phyloP scores from a whole-genome alignment of 495 filamentous ascomycete genomes.

The Xylaria sp. region DNA sequence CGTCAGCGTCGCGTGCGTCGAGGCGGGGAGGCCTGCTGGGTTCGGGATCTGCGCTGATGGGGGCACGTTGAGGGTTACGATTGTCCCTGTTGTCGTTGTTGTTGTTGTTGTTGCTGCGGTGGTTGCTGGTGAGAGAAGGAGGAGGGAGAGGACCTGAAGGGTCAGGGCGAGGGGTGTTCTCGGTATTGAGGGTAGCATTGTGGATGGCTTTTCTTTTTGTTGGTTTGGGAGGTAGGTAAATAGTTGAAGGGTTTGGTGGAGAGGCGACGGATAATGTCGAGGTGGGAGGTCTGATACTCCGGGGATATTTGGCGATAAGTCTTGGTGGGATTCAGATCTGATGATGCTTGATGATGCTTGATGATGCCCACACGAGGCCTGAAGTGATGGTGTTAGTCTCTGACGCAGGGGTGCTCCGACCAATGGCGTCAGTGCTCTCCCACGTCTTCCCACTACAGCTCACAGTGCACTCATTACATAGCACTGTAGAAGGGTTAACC shows the following conservation, averaged over 20 bases:
- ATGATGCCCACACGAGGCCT: not conserved
- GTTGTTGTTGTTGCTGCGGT: too few relatives aligned
- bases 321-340: not conserved
- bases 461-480: not conserved
- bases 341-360: not conserved
- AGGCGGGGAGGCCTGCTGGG: conserved; percentile 64
- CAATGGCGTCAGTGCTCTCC: conserved; percentile 18
- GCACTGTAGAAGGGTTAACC: not conserved
- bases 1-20: conserved; percentile 76
- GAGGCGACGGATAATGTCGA: not conserved
- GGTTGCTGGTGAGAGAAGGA: conserved; percentile 23
- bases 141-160: conserved; percentile 31
- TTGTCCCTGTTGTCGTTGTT: too few relatives aligned
- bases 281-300: not conserved
- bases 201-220: not conserved
- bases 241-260: not conserved
- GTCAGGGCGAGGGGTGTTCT: conserved; percentile 26
- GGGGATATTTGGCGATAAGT: not conserved
- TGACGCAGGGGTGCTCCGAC: not conserved
- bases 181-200: conserved; percentile 18
- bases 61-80: conserved; percentile 55
- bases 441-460: not conserved
- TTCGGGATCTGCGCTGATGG: conserved; percentile 58
- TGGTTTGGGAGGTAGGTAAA: too few relatives aligned
- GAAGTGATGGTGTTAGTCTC: not conserved